Conservation (phyloP, 495 filamentous ascomycete species). For the Penicillium goetzii region DNA sequence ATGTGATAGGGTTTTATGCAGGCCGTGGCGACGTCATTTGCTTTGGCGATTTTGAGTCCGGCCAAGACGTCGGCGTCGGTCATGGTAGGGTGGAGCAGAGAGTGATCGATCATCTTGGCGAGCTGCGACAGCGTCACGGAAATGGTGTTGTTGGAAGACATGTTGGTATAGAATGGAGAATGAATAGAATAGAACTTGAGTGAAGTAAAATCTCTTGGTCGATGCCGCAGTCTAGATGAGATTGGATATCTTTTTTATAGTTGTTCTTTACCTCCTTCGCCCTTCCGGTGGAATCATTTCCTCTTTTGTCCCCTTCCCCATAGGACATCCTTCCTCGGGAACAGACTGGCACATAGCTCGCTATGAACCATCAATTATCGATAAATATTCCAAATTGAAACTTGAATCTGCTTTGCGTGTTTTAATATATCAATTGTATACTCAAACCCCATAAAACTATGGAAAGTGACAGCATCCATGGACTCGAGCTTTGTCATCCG, state of each 20-base stretch:
- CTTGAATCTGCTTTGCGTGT: too few relatives aligned
- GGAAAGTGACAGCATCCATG: neutral
- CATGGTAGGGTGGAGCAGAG: slow-evolving; percentile 62
- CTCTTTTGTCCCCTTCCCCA: neutral
- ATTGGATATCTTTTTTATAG: slow-evolving; percentile 1
- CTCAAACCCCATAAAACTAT: neutral
- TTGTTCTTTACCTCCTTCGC: neutral
- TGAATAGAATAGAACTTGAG: neutral
- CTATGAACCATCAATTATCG: neutral
- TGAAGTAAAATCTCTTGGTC: neutral
- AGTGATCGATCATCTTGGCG: slow-evolving; percentile 64
- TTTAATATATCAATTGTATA: neutral
- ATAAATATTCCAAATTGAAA: neutral
- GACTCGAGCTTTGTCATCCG: slow-evolving; percentile 6
- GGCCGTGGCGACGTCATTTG: slow-evolving; percentile 56
- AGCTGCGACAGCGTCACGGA: slow-evolving; percentile 55
- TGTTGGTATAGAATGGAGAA: neutral
- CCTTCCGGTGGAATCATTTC: slow-evolving; percentile 15
- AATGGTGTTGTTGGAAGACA: slow-evolving; percentile 35
- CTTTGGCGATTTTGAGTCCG: slow-evolving; percentile 52
- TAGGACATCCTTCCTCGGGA: neutral
- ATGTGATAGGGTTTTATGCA: slow-evolving; percentile 60
- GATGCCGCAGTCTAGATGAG: neutral
- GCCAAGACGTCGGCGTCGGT: slow-evolving; percentile 56
- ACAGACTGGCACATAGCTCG: neutral